phyloP scores from a whole-genome alignment of 108 stramenopile genomes.

The Pseudonitzschia multiseries region DNA sequence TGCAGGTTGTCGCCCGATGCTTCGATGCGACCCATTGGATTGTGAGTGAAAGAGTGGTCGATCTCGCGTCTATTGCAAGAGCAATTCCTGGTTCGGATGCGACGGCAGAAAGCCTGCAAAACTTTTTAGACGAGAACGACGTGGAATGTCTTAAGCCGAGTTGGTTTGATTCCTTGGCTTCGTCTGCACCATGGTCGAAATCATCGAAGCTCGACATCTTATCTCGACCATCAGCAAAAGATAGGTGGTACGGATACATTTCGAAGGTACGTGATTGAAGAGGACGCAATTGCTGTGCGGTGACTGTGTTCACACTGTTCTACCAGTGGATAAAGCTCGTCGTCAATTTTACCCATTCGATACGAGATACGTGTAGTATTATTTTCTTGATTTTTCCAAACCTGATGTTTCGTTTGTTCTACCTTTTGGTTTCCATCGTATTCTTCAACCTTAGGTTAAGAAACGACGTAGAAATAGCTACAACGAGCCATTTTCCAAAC shows the following conservation, averaged over 20 bases:
- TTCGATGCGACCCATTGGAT: conserved; percentile 10
- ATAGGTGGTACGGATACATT: conserved; percentile 9
- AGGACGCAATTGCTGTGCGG: neutral
- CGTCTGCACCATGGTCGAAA: neutral
- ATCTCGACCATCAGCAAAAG: conserved; percentile 3
- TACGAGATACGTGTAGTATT: too few species aligned
- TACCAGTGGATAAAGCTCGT: too few species aligned
- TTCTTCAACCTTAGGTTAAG: neutral
- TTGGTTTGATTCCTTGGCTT: conserved; percentile 3
- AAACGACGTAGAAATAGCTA: neutral
- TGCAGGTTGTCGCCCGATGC: neutral
- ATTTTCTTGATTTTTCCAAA: too few species aligned
- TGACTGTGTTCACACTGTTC: too few species aligned
- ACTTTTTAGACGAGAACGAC: conserved; percentile 1
- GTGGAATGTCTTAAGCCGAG: conserved; percentile 7
- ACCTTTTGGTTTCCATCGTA: neutral
- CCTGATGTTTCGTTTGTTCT: neutral
- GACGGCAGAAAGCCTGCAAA: neutral
- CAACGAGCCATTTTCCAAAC: neutral
- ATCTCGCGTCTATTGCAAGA: conserved; percentile 12
- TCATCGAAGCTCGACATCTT: conserved; percentile 5
- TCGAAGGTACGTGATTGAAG: neutral
- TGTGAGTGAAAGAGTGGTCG: conserved; percentile 4
- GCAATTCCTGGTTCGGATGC: neutral
- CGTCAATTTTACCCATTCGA: too few species aligned